These are phyloP conservation scores for Coemansia sp. DNA, from an alignment of 192 early-diverging fungal genomes.

Conservation along the genomic window DNA sequence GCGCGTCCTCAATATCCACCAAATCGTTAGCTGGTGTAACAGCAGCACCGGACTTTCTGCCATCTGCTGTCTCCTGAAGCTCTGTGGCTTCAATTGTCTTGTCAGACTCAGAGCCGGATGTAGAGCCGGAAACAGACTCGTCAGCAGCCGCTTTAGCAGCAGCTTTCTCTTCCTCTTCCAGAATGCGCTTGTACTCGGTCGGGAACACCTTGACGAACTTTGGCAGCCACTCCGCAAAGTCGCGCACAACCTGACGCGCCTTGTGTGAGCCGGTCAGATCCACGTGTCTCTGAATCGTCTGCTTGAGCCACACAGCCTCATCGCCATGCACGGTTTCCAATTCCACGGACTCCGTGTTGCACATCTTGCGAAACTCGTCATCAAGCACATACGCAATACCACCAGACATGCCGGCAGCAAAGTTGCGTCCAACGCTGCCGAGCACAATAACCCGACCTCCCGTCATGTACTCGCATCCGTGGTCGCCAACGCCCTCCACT, in stretches of 20 bases:
- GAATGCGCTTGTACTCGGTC: slow-evolving; percentile 82
- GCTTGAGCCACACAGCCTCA: slow-evolving; percentile 74
- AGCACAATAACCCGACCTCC: slow-evolving; percentile 91
- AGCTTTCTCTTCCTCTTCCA: slow-evolving; percentile 63
- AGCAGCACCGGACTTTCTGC: slow-evolving; percentile 1
- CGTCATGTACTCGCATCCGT: slow-evolving; percentile 99
- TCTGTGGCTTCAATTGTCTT: slow-evolving; percentile 38
- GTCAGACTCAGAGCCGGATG: slow-evolving; percentile 23
- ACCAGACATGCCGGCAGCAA: slow-evolving; percentile 98
- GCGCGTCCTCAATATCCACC: slow-evolving; percentile 87
- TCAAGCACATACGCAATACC: slow-evolving; percentile 96
- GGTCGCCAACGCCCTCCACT: slow-evolving; percentile 96
- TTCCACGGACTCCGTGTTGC: slow-evolving; percentile 92
- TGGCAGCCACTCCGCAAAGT: slow-evolving; percentile 70
- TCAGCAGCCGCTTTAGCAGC: background rate
- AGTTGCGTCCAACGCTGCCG: slow-evolving; percentile 90
- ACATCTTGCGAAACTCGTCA: slow-evolving; percentile 61
- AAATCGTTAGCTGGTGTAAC: slow-evolving; percentile 64
- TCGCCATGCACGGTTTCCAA: slow-evolving; percentile 78
- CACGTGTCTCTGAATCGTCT: slow-evolving; percentile 78
- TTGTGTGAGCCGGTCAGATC: slow-evolving; percentile 77
- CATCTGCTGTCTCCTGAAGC: background rate
- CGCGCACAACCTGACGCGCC: slow-evolving; percentile 68
- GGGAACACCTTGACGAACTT: slow-evolving; percentile 94
- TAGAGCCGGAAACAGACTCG: background rate